These are phyloP conservation scores for Styphnolobium japonicum DNA, from an alignment of 306 rosid species.

Conservation along the genomic window DNA sequence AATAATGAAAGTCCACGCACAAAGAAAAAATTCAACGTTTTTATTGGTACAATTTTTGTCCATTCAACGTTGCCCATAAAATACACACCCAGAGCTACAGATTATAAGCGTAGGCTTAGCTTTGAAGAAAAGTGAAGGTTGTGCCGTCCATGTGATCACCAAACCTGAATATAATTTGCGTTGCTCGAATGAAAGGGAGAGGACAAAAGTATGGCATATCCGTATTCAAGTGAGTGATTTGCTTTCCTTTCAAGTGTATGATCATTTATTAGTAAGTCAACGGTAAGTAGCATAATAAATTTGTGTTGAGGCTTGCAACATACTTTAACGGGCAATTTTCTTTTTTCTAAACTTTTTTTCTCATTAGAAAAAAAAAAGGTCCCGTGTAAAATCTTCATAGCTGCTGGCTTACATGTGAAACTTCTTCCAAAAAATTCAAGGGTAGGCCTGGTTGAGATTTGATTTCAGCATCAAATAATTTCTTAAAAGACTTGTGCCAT, in stretches of 20 bases:
- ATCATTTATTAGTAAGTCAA: no score
- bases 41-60: no score
- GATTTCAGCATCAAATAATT: background rate
- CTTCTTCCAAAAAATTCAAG: background rate
- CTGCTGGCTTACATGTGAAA: background rate
- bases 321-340: no score
- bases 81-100: background rate
- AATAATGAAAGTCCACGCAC: no score
- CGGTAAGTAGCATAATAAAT: no score
- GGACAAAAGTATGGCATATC: background rate
- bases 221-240: background rate
- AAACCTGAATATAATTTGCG: background rate
- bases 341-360: no score
- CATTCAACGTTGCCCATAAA: background rate
- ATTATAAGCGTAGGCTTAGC: background rate
- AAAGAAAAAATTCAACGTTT: no score
- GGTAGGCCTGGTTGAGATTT: background rate
- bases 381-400: background rate
- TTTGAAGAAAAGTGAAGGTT: background rate
- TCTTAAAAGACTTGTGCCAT: no score
- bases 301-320: no score
- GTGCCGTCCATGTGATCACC: background rate
- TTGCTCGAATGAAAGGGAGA: background rate
- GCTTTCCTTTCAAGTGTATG: background rate
- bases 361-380: no score